phyloP scores from a whole-genome alignment of 2,329 filamentous ascomycete genomes.

The Monilinia fructigena region DNA sequence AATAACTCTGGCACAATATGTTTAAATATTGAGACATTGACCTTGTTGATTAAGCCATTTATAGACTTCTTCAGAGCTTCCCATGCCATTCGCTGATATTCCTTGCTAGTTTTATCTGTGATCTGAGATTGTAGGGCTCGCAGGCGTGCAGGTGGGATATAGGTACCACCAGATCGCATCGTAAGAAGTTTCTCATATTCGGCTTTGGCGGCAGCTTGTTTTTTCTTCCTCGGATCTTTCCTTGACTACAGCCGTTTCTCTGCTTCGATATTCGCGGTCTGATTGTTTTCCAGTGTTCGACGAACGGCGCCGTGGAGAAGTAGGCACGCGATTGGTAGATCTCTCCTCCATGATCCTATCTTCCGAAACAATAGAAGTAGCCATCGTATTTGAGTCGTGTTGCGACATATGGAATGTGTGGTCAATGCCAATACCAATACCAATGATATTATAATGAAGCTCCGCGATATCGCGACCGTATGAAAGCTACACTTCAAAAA shows the following conservation, averaged over 20 bases:
- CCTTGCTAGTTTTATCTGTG: conserved; percentile 92
- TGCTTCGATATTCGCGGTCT: conserved; percentile 25
- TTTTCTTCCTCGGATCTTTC: conserved; percentile 73
- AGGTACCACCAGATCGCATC: conserved; percentile 92
- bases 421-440: too few relatives aligned
- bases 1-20: conserved; percentile 95
- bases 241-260: conserved; percentile 29
- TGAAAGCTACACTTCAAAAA: background rate
- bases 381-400: background rate
- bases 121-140: conserved; percentile 93
- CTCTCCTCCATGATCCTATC: conserved; percentile 26
- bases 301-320: conserved; percentile 32
- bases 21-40: conserved; percentile 96
- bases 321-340: conserved; percentile 24
- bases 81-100: conserved; percentile 99
- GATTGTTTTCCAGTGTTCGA: conserved; percentile 31
- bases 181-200: conserved; percentile 91
- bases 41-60: conserved; percentile 98
- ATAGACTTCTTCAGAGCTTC: conserved; percentile 98
- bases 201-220: conserved; percentile 83
- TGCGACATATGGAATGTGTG: background rate
- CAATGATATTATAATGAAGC: background rate
- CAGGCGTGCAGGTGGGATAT: conserved; percentile 89
- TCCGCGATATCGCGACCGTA: background rate
- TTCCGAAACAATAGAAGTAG: conserved; percentile 28